Evolutionary conservation across 2,329 filamentous ascomycete species (phyloP).

Genomic region (Stagonosporopsis rhizophila): DNA sequence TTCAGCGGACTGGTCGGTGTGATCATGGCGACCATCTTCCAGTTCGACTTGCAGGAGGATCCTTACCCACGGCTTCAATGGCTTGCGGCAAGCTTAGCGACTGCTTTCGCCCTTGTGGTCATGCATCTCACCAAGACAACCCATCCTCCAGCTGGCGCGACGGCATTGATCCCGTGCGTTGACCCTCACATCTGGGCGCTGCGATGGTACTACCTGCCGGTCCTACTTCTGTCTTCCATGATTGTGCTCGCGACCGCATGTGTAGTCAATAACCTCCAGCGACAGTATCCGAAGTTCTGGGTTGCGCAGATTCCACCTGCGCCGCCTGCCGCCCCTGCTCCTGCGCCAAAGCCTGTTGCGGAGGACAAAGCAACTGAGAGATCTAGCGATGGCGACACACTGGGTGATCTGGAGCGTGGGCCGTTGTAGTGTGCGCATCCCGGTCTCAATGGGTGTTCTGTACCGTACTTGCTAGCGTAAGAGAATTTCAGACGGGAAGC

Average conservation of each 20-base stretch:
- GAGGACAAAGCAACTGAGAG: constrained; percentile 22
- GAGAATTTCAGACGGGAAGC: not conserved
- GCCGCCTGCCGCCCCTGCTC: constrained; percentile 22
- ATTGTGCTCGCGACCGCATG: constrained; percentile 52
- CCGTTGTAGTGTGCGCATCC: constrained; percentile 1
- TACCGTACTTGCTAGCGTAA: not conserved
- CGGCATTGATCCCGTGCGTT: constrained; percentile 53
- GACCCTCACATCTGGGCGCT: constrained; percentile 49
- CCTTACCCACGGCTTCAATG: constrained; percentile 46
- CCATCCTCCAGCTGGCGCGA: constrained; percentile 58
- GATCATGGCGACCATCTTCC: constrained; percentile 53
- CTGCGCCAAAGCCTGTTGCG: constrained; percentile 18
- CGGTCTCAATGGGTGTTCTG: not conserved
- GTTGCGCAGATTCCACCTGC: constrained; percentile 48
- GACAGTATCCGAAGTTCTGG: constrained; percentile 57
- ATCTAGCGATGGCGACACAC: constrained; percentile 17
- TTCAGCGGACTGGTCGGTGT: constrained; percentile 55
- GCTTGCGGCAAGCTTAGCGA: constrained; percentile 53
- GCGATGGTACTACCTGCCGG: constrained; percentile 53
- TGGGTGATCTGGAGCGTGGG: constrained; percentile 30
- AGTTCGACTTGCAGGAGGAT: constrained; percentile 43
- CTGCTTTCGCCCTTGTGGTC: constrained; percentile 52
- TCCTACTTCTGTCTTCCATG: constrained; percentile 51
- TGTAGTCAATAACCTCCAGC: constrained; percentile 54
- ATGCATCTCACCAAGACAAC: constrained; percentile 57